Evolutionary conservation across 331 rosid species (phyloP), one percentile per base, ranked within the genome.

Genomic region (Arachis monticola): DNA sequence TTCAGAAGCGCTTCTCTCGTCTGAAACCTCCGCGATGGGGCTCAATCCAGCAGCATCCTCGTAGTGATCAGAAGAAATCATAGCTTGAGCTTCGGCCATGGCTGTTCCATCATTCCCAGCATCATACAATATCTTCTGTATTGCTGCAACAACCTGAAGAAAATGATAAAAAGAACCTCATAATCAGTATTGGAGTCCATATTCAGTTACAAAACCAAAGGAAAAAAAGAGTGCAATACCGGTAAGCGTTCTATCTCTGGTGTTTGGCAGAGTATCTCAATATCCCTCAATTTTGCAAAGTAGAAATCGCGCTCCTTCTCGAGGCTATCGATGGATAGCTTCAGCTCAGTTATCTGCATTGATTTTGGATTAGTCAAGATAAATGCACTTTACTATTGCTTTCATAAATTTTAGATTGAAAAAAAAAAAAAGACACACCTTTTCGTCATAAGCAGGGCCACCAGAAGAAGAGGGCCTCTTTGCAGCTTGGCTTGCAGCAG

Each of bases 251-350:
- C 92, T 22, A 91, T 85, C 81, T 80, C 92, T 0, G 90, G 97
- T 79, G 70, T 85, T 78, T 95, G 97, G 77, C 97, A 92, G 10
- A 92, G 84, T 67, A 92, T 88, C 85, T 94, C 97, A 68, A 94
- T 87, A 60, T 94, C 99, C 75, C 99, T 86, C 70, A 92, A 81
- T 77, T 94, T 94, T 0, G 87, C 88, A 64, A 94, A 94, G 80
- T 95, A 95, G 86, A 90, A 95, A 60, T 95, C 97, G 41, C 99
- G 71, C 69, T 95, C 97, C 87, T 95, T 95, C 87, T 95, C 99
- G 66, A 95, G 99, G 78, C 96, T 91, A 67, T 92, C 97, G 47
- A 95, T 87, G 7, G 99, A 95, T 14, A 95, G 74, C 75, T 95
- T 95, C 87, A 94, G 72, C 71, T 87, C 96, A 0, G 99, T 94